A percentile compares a stretch with the other conserved stretches of the same genome.
Evolutionary conservation across 2,329 filamentous ascomycete species (phyloP).

Genomic region (Botrytis paeoniae): DNA sequence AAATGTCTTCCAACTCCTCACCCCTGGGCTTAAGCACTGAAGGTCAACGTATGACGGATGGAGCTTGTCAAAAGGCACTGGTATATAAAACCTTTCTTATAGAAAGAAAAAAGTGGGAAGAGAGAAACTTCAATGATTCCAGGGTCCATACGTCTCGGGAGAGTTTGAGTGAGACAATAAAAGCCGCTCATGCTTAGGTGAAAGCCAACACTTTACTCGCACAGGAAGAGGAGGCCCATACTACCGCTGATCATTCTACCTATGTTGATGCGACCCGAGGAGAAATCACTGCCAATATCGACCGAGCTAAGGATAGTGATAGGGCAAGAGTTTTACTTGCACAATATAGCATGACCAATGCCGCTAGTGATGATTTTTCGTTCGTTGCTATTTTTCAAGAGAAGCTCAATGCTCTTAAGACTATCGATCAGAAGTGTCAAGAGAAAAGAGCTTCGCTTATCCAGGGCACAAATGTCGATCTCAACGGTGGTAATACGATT

Average conservation of each 20-base stretch:
- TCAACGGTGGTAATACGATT: not conserved
- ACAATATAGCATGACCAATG: not conserved
- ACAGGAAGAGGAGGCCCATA: too few relatives aligned
- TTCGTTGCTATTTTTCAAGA: not conserved
- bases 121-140: not conserved
- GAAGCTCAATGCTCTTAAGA: not conserved
- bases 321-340: not conserved
- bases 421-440: not conserved
- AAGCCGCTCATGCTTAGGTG: too few relatives aligned
- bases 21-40: not conserved
- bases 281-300: not conserved
- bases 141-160: too few relatives aligned
- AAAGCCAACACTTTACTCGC: too few relatives aligned
- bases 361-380: not conserved
- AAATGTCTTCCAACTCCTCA: not conserved
- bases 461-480: not conserved
- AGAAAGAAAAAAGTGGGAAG: not conserved
- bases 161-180: too few relatives aligned
- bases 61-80: not conserved
- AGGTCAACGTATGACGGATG: not conserved
- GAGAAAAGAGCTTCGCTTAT: not conserved
- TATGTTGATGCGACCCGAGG: not conserved
- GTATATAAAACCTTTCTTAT: accelerated
- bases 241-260: not conserved
- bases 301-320: not conserved